phyloP scores from a whole-genome alignment of 805 yeast species.

The Cyberlindnera lachancei region DNA sequence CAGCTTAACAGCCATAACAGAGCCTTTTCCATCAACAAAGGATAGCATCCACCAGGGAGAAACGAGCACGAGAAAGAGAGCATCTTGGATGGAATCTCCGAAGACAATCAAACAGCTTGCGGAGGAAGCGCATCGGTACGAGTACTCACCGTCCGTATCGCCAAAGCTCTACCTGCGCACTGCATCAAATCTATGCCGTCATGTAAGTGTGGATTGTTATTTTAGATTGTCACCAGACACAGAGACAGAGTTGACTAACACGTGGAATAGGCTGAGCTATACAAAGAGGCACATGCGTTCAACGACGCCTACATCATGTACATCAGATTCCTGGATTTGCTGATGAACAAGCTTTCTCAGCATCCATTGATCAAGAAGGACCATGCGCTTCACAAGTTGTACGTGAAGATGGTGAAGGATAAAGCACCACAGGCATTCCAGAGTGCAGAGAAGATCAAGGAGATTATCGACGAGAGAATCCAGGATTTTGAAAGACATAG shows the following conservation, averaged over 20 bases:
- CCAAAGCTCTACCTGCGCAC: conserved; percentile 49
- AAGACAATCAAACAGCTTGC: conserved; percentile 28
- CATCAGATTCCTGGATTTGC: conserved; percentile 50
- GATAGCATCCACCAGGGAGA: not conserved
- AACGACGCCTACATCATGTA: conserved; percentile 50
- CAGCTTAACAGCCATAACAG: too few species aligned
- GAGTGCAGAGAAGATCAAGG: conserved; percentile 21
- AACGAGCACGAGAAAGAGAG: too few species aligned
- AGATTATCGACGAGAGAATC: conserved; percentile 25
- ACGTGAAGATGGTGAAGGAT: conserved; percentile 13
- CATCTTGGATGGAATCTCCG: conserved; percentile 5
- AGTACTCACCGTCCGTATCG: conserved; percentile 43
- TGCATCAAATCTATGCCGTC: conserved; percentile 39
- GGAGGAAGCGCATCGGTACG: conserved; percentile 44
- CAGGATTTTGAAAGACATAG: conserved; percentile 20
- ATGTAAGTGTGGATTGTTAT: conserved; percentile 21
- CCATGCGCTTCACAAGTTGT: conserved; percentile 11
- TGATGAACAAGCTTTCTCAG: conserved; percentile 36
- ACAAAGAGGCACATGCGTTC: conserved; percentile 33
- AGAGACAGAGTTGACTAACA: too few species aligned
- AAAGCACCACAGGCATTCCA: conserved; percentile 17
- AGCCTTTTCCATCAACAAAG: not conserved
- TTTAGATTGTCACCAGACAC: too few species aligned
- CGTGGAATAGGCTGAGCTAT: conserved; percentile 32
- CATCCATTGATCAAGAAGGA: conserved; percentile 36